Base-by-base conservation (phyloP, 768 basidiomycete genomes). In the Tremella mesenterica region DNA sequence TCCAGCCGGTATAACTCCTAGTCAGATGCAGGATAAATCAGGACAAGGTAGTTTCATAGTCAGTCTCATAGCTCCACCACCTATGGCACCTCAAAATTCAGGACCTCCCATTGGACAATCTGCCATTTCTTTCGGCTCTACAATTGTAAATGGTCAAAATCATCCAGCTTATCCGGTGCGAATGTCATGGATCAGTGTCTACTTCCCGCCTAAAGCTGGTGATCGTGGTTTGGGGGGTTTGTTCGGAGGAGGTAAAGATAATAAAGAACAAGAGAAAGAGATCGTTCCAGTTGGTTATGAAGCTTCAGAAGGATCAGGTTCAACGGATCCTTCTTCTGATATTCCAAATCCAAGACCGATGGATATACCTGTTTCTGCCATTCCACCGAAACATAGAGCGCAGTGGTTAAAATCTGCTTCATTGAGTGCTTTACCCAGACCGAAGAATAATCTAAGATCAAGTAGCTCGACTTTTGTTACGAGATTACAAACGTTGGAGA, bases 381-480 rank as follows among this genome's bases (percentile, higher is more conserved):
- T 59, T 21, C 64, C 58, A 2, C 58, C 53, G 27, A 29, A 59
- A 60, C 54, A 51, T 57, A 36, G 41, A 30, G 53, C 63, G 25
- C 58, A 58, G 34, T 64, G 59, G 28, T 43, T 48, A 1, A 64
- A 62, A 26, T 51, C 57, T 3, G 27, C 53, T 10, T 29, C 44
- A 12, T 29, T 53, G 9, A 50, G 27, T 20, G 53, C 54, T n/a
- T 56, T 70, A 9, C 70, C 84, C 8, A 78, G 86, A 28, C 88
- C 90, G n/a, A 92, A 88, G 71, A 88, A 88, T 60, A 93, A 86
- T 64, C 83, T 95, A 60, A 80, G 86, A 50, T 88, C 88, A 0
- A 90, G 89, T 1, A 88, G 85, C 4, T 93, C 92, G 21, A 87
- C 87, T 1, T 96, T 96, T 73, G 85, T 96, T 58, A 85, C 87